Evolutionary conservation across 345 rosid species (phyloP).

Genomic region (Linum lewisii): DNA sequence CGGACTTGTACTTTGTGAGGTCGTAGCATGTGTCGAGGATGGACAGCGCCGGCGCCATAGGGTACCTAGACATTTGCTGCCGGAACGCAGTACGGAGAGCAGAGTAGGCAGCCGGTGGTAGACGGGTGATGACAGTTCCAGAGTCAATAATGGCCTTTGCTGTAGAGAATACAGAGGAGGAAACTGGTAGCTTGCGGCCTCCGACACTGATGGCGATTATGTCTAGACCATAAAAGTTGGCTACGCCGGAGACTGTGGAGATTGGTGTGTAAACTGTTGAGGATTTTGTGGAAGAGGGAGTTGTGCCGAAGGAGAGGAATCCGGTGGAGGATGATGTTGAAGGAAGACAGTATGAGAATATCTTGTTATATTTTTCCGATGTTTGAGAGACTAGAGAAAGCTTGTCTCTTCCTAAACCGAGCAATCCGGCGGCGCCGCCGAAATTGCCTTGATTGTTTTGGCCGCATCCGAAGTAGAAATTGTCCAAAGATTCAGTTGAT

Average conservation of each 20-base stretch:
- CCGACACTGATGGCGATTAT: constrained; percentile 48
- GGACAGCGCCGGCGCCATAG: constrained; percentile 38
- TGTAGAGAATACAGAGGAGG: constrained; percentile 34
- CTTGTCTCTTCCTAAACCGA: constrained; percentile 72
- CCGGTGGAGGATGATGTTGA: constrained; percentile 59
- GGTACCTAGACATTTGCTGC: constrained; percentile 46
- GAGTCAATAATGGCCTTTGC: constrained; percentile 71
- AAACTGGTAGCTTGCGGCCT: constrained; percentile 35
- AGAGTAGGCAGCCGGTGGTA: constrained; percentile 56
- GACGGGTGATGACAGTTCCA: constrained; percentile 76
- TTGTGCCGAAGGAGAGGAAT: constrained; percentile 47
- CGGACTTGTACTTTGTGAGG: constrained; percentile 25
- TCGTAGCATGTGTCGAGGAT: constrained; percentile 82
- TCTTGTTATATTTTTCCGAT: constrained; percentile 37
- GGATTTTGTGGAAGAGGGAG: constrained; percentile 16
- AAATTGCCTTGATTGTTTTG: constrained; percentile 73
- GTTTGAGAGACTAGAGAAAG: constrained; percentile 67
- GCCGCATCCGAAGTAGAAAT: constrained; percentile 71
- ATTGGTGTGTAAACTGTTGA: constrained; percentile 48
- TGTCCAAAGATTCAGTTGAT: constrained; percentile 29
- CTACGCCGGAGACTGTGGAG: constrained; percentile 21
- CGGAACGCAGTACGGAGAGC: constrained; percentile 37
- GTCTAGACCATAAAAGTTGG: constrained; percentile 59
- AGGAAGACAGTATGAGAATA: constrained; percentile 85
- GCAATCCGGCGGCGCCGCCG: constrained; percentile 56